Evolutionary conservation across 257 asterid genomes (phyloP).

Genomic region (Nicotiana paniculata): DNA sequence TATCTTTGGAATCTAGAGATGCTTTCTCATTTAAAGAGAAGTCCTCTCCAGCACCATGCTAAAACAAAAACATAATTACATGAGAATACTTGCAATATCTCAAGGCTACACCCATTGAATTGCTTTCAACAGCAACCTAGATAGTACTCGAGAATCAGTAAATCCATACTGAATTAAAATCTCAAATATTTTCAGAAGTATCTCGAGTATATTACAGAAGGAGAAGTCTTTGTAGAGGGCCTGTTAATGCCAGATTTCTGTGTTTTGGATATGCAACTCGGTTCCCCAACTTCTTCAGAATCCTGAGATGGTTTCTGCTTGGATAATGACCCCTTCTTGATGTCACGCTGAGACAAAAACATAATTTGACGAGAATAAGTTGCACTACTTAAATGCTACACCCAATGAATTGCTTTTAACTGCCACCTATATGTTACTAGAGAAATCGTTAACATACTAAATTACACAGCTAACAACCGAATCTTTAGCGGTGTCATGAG

Average conservation of each 20-base stretch:
- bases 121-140: neutral
- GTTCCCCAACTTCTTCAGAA: conserved; percentile 2
- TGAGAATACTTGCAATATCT: conserved; percentile 1
- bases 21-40: conserved; percentile 2
- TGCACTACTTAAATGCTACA: neutral
- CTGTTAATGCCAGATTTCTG: conserved; percentile 2
- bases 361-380: neutral
- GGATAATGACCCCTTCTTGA: conserved; percentile 6
- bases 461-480: conserved; percentile 1
- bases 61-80: neutral
- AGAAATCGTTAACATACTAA: neutral
- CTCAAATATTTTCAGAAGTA: neutral
- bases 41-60: conserved; percentile 7
- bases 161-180: conserved; percentile 9
- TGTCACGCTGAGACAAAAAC: conserved; percentile 3
- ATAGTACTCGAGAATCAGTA: neutral
- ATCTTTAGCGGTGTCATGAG: neutral
- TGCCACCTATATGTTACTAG: neutral
- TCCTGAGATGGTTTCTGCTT: conserved; percentile 8
- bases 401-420: neutral
- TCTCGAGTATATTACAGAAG: conserved; percentile 1
- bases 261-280: neutral
- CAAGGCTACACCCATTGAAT: conserved; percentile 1
- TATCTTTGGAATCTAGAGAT: neutral
- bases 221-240: neutral